Evolutionary conservation across 2,329 filamentous ascomycete species (phyloP), one percentile per base, ranked within the genome.

Genomic region (Ilyonectria robusta): DNA sequence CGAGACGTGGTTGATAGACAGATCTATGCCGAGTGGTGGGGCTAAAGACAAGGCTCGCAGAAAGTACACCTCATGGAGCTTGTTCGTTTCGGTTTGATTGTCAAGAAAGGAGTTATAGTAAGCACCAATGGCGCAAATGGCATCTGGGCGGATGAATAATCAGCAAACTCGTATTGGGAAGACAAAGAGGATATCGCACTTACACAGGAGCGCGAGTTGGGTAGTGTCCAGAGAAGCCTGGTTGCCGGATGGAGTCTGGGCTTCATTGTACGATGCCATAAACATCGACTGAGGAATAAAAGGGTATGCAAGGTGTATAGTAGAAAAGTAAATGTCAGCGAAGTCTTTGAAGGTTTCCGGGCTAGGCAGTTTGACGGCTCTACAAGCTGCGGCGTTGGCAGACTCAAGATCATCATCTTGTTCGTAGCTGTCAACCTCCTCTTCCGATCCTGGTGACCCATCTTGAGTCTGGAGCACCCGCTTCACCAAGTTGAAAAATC

Each of bases 401-500:
- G 44, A 48, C 8, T 21, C 53, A 29, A 61, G 50, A 9, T 62
- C 54, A 7, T 64, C 67, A n/a, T 70, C 66, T 19, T 64, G 67
- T 26, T 76, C 75, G 47, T 78, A 76, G 59, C 69, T 75, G 26
- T 76, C 76, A 8, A 75, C 47, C 11, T 67, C 68, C 26, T 73
- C 59, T n/a, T 70, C 65, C 9, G 31, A 35, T n/a, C 15, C 37
- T 8, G 33, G 9, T 1, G 33, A 37, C 9, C 33, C 33, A 11
- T 10, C 8, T 2, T 63, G 50, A 6, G 67, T 59, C 37, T 70
- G 65, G 37, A 75, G 64, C n/a, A 75, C 65, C 17, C 71, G 70
- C 70, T 78, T 76, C 17, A 81, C 71, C 6, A 77, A 66, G 42
- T 81, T 77, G 68, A 80, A 80, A 62, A 81, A 81, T 40, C 75